Evolutionary conservation across 306 rosid species (phyloP), one percentile per base, ranked within the genome.

Genomic region (Senna tora): DNA sequence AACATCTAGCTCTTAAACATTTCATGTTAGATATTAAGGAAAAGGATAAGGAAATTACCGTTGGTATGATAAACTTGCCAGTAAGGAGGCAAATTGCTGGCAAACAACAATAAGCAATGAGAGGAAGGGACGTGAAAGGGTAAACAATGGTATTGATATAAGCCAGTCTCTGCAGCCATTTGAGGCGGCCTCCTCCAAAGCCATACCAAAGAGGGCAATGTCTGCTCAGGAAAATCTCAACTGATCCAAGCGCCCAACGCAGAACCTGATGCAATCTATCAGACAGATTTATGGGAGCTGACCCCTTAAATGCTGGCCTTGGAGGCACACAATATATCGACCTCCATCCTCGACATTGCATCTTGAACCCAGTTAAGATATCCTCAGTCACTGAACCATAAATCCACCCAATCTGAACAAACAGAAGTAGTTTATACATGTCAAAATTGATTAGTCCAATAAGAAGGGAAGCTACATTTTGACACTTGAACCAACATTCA

Each of bases 301-400:
- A 91, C 38, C 99, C 99, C 77, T 94, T 94, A 87, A 94, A 94
- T 74, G 99, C 96, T 55, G 99, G 97, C 87, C 99, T 94, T 13
- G 81, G 32, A 15, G 99, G 99, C 96, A 94, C 92, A 86, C 97
- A 94, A 87, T 94, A 94, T 68, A 94, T 69, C 67, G 99, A 94
- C 65, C 92, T 89, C 99, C 99, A 94, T 69, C 99, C 99, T 67
- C 99, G 86, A 76, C 97, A 94, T 5, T 94, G 99, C 99, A 94
- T 91, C 88, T 94, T 94, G 84, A 94, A 94, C 46, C 99, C 97
- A 0, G 99, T 75, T 69, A 94, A 82, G 85, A 94, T 94, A 84
- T 94, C 99, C 90, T 94, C 99, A 7, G 99, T 94, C 70, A 94
- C 89, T 17, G 96, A 94, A 17, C 99, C 99, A 57, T 94, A 94